Percentiles rank a stretch among this genome's conserved stretches.
Conservation (phyloP, 2,329 filamentous ascomycete genomes). For the Hymenoscyphus repandus region DNA sequence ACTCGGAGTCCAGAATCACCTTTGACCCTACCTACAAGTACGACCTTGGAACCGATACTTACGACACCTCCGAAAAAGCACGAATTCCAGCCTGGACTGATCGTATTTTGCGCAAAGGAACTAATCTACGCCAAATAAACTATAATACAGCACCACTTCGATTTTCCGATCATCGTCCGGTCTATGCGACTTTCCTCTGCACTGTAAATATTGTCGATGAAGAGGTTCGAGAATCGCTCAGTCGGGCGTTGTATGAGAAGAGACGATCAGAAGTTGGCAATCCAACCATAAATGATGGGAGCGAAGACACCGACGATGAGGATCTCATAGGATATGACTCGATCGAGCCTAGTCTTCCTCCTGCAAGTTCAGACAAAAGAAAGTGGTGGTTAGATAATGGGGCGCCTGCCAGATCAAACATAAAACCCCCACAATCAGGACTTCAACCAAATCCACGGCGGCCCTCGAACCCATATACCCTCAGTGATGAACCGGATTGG, state of each 20-base stretch:
- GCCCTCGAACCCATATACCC: constrained; percentile 75
- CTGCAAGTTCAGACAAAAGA: constrained; percentile 61
- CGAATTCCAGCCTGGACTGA: constrained; percentile 98
- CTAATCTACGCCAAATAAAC: constrained; percentile 72
- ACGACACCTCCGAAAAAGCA: constrained; percentile 93
- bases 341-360: constrained; percentile 70
- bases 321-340: constrained; percentile 77
- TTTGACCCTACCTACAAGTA: constrained; percentile 97
- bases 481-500: constrained; percentile 78
- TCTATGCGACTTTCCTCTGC: constrained; percentile 85
- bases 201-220: constrained; percentile 78
- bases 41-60: constrained; percentile 79
- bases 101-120: constrained; percentile 80
- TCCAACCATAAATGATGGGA: constrained; percentile 51
- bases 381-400: constrained; percentile 69
- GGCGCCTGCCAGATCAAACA: constrained; percentile 67
- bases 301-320: constrained; percentile 67
- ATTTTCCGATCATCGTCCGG: constrained; percentile 95
- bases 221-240: constrained; percentile 63
- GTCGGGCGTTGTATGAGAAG: constrained; percentile 66
- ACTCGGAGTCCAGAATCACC: constrained; percentile 80
- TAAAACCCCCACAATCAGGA: constrained; percentile 59
- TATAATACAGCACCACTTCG: constrained; percentile 78
- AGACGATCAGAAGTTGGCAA: constrained; percentile 63
- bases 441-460: constrained; percentile 67